Percentiles rank a stretch among this genome's conserved stretches.
phyloP scores from a whole-genome alignment of 768 basidiomycete genomes.

The Lyophyllum decastes region DNA sequence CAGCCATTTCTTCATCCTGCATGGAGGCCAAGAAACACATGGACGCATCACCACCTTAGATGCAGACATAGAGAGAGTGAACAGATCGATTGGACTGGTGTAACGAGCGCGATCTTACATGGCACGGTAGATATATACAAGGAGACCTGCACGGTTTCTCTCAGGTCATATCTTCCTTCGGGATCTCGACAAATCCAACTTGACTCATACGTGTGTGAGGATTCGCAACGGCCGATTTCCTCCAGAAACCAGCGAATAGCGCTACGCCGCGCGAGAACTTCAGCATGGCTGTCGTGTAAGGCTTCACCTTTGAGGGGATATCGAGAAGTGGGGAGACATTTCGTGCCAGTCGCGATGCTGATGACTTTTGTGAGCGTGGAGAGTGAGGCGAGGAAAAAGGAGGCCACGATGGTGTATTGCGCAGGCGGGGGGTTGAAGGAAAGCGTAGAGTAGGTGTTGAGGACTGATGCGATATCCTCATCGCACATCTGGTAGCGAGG shows the following conservation, averaged over 20 bases:
- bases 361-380: constrained; percentile 50
- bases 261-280: constrained; percentile 84
- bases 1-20: constrained; percentile 77
- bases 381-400: constrained; percentile 42
- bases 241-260: constrained; percentile 79
- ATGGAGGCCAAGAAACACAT: constrained; percentile 71
- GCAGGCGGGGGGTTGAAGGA: constrained; percentile 50
- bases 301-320: constrained; percentile 73
- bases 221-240: constrained; percentile 50
- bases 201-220: constrained; percentile 34
- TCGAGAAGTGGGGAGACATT: constrained; percentile 70
- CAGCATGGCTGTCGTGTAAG: constrained; percentile 90
- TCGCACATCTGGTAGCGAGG: constrained; percentile 5
- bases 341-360: constrained; percentile 80
- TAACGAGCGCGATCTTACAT: constrained; percentile 37
- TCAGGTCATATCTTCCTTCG: constrained; percentile 47
- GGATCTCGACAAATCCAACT: constrained; percentile 45
- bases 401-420: constrained; percentile 68
- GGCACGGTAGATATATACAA: constrained; percentile 72
- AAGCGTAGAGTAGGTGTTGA: constrained; percentile 44
- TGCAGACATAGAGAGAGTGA: constrained; percentile 7
- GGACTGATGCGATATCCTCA: constrained; percentile 32
- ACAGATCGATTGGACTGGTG: constrained; percentile 3
- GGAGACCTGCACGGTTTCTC: constrained; percentile 47
- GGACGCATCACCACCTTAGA: constrained; percentile 86